Evolutionary conservation across 2,329 filamentous ascomycete genomes (phyloP).

Genomic region (Passalora sequoiae): DNA sequence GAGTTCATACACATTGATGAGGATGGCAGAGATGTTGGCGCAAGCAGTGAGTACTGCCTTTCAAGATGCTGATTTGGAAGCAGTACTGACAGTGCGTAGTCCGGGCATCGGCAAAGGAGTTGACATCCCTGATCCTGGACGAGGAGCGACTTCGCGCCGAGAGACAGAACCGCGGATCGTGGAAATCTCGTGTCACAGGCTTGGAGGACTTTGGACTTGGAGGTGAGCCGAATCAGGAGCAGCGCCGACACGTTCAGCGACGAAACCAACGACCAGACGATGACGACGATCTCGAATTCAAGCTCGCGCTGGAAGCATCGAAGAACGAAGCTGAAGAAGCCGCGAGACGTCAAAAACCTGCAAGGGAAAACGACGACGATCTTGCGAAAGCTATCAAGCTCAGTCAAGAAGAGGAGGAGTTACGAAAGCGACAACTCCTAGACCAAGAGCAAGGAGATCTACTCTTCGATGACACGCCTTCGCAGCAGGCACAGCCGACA

Average conservation of each 20-base stretch:
- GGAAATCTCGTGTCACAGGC: slow-evolving; percentile 94
- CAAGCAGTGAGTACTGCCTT: slow-evolving; percentile 74
- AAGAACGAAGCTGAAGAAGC: slow-evolving; percentile 88
- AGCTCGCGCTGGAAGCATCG: slow-evolving; percentile 86
- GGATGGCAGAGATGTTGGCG: slow-evolving; percentile 88
- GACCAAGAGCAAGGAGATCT: slow-evolving; percentile 70
- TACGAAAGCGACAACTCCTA: slow-evolving; percentile 79
- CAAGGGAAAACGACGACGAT: slow-evolving; percentile 66
- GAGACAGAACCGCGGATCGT: slow-evolving; percentile 83
- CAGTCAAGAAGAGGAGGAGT: slow-evolving; percentile 88
- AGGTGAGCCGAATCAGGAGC: slow-evolving; percentile 32
- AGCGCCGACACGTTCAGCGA: slow-evolving; percentile 42
- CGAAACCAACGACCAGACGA: slow-evolving; percentile 41
- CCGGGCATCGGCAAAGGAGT: slow-evolving; percentile 89
- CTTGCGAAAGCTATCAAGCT: slow-evolving; percentile 91
- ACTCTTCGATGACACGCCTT: slow-evolving; percentile 76
- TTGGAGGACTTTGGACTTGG: slow-evolving; percentile 55
- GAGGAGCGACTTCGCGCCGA: slow-evolving; percentile 88
- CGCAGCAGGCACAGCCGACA: slow-evolving; percentile 64
- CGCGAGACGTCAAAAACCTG: slow-evolving; percentile 60
- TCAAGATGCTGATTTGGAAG: no score
- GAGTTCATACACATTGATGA: slow-evolving; percentile 97
- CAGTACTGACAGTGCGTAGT: slow-evolving; percentile 55
- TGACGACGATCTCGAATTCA: slow-evolving; percentile 80
- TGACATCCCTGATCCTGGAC: slow-evolving; percentile 85